phyloP scores from a whole-genome alignment of 2,329 filamentous ascomycete species.

The Neopestalotiopsis rosae region DNA sequence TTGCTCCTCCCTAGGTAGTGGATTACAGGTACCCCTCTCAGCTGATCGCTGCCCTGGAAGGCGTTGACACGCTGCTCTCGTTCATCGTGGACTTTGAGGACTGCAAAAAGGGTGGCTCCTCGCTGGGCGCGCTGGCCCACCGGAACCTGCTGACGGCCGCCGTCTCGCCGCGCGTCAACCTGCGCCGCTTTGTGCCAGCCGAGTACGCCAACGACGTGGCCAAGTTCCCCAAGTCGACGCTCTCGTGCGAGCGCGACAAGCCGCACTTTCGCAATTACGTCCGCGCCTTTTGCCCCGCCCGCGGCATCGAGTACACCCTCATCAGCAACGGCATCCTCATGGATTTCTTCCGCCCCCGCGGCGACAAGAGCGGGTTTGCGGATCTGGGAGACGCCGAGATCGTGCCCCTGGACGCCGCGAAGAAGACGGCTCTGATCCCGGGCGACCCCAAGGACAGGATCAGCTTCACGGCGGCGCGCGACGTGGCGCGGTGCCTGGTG shows the following conservation, averaged over 20 bases:
- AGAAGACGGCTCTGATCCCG: neutral
- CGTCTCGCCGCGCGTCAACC: neutral
- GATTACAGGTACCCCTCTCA: constrained; percentile 6
- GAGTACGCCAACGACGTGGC: constrained; percentile 5
- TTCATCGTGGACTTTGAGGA: constrained; percentile 7
- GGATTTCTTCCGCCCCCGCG: constrained; percentile 8
- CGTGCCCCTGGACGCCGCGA: neutral
- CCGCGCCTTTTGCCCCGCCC: neutral
- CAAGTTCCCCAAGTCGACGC: neutral
- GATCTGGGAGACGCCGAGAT: neutral
- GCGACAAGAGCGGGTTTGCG: constrained; percentile 7
- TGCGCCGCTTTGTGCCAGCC: constrained; percentile 4
- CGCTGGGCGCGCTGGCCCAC: constrained; percentile 2
- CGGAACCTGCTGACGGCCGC: constrained; percentile 11
- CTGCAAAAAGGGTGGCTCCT: neutral
- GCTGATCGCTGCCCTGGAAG: neutral
- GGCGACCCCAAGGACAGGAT: neutral
- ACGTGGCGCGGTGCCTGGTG: constrained; percentile 3
- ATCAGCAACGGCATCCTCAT: constrained; percentile 6
- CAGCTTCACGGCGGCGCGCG: constrained; percentile 1
- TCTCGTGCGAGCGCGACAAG: neutral
- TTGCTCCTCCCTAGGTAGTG: neutral
- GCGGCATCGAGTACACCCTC: neutral
- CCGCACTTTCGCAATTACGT: constrained; percentile 2
- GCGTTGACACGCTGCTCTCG: constrained; percentile 4